phyloP scores from a whole-genome alignment of 1,139 yeast genomes.

The Geotrichum candidum region DNA sequence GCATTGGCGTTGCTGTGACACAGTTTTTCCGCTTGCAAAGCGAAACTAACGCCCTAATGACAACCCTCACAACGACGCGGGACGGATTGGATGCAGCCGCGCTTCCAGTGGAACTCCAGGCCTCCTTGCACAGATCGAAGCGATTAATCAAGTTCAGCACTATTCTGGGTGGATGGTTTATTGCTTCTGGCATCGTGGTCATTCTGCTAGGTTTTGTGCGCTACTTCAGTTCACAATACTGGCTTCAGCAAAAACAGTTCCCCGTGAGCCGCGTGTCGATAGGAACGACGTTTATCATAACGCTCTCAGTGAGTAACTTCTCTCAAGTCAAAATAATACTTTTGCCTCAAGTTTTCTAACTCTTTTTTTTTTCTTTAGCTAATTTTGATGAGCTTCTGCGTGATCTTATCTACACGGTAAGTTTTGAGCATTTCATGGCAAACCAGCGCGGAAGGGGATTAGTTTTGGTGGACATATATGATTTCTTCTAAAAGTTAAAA shows the following conservation, averaged over 20 bases:
- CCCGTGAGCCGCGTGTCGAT: constrained; percentile 45
- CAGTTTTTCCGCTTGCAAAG: constrained; percentile 43
- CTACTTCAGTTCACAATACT: constrained; percentile 43
- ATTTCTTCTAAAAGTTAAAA: no score
- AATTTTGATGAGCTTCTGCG: constrained; percentile 10
- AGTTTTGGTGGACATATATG: background rate
- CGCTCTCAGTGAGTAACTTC: constrained; percentile 33
- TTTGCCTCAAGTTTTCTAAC: background rate
- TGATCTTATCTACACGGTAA: constrained; percentile 1
- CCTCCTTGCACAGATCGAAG: background rate
- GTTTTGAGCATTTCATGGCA: background rate
- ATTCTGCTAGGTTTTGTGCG: constrained; percentile 40
- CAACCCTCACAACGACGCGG: background rate
- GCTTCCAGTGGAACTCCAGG: background rate
- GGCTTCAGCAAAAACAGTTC: constrained; percentile 42
- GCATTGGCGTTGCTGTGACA: constrained; percentile 52
- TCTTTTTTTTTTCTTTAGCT: background rate
- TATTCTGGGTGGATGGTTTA: constrained; percentile 37
- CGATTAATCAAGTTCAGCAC: constrained; percentile 21
- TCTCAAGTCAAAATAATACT: background rate
- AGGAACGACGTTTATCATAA: constrained; percentile 35
- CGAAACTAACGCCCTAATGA: background rate
- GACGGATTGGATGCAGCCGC: background rate
- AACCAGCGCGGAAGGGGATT: background rate
- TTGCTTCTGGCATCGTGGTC: constrained; percentile 39